phyloP scores from a whole-genome alignment of 169 alveolate genomes.

The Cryptosporidium felis region DNA sequence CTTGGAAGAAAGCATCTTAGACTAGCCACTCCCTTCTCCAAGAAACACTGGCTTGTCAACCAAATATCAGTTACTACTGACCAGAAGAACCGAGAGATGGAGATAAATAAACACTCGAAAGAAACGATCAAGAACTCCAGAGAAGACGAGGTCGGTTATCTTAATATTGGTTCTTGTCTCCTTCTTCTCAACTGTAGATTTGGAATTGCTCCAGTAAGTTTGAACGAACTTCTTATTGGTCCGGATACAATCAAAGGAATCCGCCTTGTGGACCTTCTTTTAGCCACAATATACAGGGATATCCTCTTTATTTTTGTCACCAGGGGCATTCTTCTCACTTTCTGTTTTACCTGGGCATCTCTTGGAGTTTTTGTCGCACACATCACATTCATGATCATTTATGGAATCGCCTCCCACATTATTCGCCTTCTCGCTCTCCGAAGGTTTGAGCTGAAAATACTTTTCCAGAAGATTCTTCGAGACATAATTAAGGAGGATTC shows the following conservation, averaged over 20 bases:
- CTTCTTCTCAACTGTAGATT: conserved; percentile 69
- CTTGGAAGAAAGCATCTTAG: conserved; percentile 65
- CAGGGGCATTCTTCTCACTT: conserved; percentile 58
- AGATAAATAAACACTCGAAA: conserved; percentile 1
- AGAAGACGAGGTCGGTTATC: conserved; percentile 62
- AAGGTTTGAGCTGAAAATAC: conserved; percentile 70
- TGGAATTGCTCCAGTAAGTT: conserved; percentile 72
- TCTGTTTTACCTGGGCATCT: conserved; percentile 72
- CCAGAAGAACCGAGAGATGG: conserved; percentile 14
- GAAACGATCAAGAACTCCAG: neutral
- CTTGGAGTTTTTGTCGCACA: conserved; percentile 72
- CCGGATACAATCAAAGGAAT: conserved; percentile 73
- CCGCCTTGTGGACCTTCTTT: conserved; percentile 55
- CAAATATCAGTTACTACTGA: conserved; percentile 20
- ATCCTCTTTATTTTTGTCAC: conserved; percentile 45
- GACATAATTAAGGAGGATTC: conserved; percentile 49
- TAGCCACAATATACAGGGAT: conserved; percentile 64
- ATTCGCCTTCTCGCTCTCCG: conserved; percentile 70
- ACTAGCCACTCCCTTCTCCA: conserved; percentile 57
- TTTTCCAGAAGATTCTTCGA: conserved; percentile 56
- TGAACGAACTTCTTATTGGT: conserved; percentile 72
- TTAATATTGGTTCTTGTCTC: conserved; percentile 46
- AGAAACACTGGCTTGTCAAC: conserved; percentile 58
- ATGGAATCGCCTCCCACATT: conserved; percentile 66
- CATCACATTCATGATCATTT: conserved; percentile 30